Evolutionary conservation across 2,329 filamentous ascomycete species (phyloP).

Genomic region (Orbilia quercus): DNA sequence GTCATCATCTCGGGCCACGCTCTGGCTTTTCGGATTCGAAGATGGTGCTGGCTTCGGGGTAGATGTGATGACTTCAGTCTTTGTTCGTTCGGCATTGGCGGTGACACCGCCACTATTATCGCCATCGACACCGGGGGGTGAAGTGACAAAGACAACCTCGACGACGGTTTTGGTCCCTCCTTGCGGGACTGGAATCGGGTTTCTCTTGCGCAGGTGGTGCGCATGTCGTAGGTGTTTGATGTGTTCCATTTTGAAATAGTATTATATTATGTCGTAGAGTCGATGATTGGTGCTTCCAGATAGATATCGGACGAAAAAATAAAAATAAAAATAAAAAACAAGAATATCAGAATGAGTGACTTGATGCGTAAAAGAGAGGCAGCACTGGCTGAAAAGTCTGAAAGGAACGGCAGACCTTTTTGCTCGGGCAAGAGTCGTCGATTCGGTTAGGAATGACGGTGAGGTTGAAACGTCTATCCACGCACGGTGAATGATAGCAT

Average conservation of each 20-base stretch:
- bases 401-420: conserved; percentile 56
- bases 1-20: conserved; percentile 11
- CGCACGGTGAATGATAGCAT: conserved; percentile 47
- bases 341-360: conserved; percentile 23
- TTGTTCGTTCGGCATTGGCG: conserved; percentile 1
- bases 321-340: conserved; percentile 26
- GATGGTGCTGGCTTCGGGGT: conserved; percentile 10
- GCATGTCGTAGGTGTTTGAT: conserved; percentile 52
- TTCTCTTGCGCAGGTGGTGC: conserved; percentile 48
- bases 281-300: conserved; percentile 24
- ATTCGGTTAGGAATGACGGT: conserved; percentile 51
- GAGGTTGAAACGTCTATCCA: conserved; percentile 51
- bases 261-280: conserved; percentile 42
- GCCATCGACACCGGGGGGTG: conserved; percentile 29
- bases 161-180: conserved; percentile 54
- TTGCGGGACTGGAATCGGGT: conserved; percentile 33
- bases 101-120: conserved; percentile 33
- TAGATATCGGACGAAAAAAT: conserved; percentile 31
- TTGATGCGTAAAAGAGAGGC: conserved; percentile 47
- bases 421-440: conserved; percentile 49
- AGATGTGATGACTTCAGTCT: not conserved
- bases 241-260: conserved; percentile 46
- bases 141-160: conserved; percentile 55
- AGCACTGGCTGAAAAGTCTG: conserved; percentile 54
- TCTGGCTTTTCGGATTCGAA: conserved; percentile 27